Evolutionary conservation across 345 rosid species (phyloP), one percentile per base, ranked within the genome.

Genomic region (Rhodamnia argentea): DNA sequence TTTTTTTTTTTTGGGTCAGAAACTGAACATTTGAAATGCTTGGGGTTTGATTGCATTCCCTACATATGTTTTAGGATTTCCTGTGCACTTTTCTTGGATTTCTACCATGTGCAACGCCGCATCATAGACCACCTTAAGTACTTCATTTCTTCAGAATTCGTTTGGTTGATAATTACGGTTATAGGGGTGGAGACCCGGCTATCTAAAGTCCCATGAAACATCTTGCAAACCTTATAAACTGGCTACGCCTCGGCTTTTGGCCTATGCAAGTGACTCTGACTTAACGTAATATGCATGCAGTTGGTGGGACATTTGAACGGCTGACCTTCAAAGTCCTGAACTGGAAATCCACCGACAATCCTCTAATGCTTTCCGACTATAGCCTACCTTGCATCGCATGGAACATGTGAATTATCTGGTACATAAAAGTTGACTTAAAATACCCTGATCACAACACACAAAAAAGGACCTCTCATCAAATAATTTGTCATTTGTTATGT

Each of bases 231-330:
- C 20, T 5, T 15, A 29, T 29, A 1, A 62, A 62, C 9, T 13
- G 4, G 18, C 13, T n/a, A 60, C 3, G 32, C 12, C 32, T 3
- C 4, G 2, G 4, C 0, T 16, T 29, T 29, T 29, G 22, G 22
- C 23, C 37, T 62, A 29, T 15, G 76, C 1, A 29, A 3, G 6
- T 15, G 42, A 62, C 76, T 29, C 9, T 14, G 22, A 62, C 23
- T 29, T 62, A 16, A 60, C 0, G 29, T 60, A 60, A 62, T 1
- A 29, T 7, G 22, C 42, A 3, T 0, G 0, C 1, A 0, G 42
- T 62, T 3, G 22, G 75, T 29, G 42, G 23, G 2, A 29, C 5
- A 62, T 62, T 52, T 62, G 22, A 59, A 59, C 32, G 16, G 13
- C 14, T 59, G 32, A n/a, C 37, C 32, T n/a, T 59, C 70, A 59